Evolutionary conservation across 2,329 filamentous ascomycete genomes (phyloP).

Genomic region (Arthrobotrys sinensis): DNA sequence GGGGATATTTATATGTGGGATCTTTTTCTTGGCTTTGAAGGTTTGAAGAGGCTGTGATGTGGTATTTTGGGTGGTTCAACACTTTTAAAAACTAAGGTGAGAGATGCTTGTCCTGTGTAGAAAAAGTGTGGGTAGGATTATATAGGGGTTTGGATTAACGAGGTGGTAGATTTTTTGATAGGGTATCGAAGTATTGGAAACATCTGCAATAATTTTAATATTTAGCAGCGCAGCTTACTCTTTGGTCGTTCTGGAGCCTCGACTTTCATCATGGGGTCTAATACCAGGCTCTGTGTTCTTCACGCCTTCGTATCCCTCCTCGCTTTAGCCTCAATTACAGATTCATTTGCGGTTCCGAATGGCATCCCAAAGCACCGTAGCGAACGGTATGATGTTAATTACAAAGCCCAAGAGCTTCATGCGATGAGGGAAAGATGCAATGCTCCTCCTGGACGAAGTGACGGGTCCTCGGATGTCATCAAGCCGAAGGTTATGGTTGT

Average conservation of each 20-base stretch:
- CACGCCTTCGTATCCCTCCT: neutral
- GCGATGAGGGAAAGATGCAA: neutral
- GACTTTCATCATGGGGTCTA: neutral
- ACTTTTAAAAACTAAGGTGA: too few relatives aligned
- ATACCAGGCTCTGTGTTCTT: neutral
- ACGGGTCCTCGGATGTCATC: slow-evolving; percentile 64
- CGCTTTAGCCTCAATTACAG: neutral
- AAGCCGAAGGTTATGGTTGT: slow-evolving; percentile 76
- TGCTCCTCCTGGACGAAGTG: neutral
- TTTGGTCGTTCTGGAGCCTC: too few relatives aligned
- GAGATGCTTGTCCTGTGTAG: neutral
- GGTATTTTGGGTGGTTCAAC: neutral
- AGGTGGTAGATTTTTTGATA: too few relatives aligned
- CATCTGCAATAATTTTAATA: too few relatives aligned
- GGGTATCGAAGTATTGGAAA: too few relatives aligned
- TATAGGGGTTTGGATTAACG: too few relatives aligned
- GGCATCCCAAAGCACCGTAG: slow-evolving; percentile 17
- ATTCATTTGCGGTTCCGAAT: neutral
- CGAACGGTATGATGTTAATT: neutral
- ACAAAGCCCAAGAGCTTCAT: neutral
- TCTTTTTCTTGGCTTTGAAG: too few relatives aligned
- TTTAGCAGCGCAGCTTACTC: too few relatives aligned
- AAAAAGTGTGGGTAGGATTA: too few relatives aligned
- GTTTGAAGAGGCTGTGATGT: neutral
- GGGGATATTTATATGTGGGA: too few relatives aligned